Evolutionary conservation across 495 filamentous ascomycete genomes (phyloP).

Genomic region (Eremomyces bilateralis): DNA sequence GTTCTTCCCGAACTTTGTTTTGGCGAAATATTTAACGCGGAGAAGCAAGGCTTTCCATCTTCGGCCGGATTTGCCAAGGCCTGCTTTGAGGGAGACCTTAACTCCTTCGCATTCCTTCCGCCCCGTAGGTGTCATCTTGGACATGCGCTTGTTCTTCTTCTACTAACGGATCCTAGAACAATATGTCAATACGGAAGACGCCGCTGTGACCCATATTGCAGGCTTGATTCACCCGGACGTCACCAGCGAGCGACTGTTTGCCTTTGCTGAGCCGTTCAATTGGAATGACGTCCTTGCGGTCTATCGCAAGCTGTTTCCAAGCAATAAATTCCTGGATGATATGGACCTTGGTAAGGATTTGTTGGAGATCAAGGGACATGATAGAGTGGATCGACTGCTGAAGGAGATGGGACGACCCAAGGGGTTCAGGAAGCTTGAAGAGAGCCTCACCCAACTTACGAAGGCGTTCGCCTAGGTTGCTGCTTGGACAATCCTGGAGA

Average conservation of each 20-base stretch:
- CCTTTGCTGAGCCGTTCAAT: conserved; percentile 18
- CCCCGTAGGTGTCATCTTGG: too few relatives aligned
- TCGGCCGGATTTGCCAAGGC: conserved; percentile 4
- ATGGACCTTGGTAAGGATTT: conserved; percentile 1
- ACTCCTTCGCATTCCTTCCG: background rate
- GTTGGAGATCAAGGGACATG: too few relatives aligned
- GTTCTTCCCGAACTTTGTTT: too few relatives aligned
- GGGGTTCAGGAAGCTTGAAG: too few relatives aligned
- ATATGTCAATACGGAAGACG: conserved; percentile 27
- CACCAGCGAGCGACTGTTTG: conserved; percentile 26
- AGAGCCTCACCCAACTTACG: too few relatives aligned
- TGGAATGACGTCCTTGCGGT: conserved; percentile 20
- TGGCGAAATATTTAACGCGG: too few relatives aligned
- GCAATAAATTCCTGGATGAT: conserved; percentile 15
- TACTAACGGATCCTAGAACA: conserved; percentile 8
- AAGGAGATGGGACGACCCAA: too few relatives aligned
- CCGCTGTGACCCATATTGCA: conserved; percentile 24
- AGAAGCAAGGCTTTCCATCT: conserved; percentile 4
- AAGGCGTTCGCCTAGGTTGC: too few relatives aligned
- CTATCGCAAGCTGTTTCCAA: conserved; percentile 16
- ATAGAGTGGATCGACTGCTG: too few relatives aligned
- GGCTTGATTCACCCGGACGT: conserved; percentile 23
- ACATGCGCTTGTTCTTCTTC: background rate
- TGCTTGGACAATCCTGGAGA: too few relatives aligned
- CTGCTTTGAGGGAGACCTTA: conserved; percentile 6